Percentiles rank a stretch among this genome's conserved stretches.
phyloP scores from a whole-genome alignment of 2,329 filamentous ascomycete species.

The Trichophyton benhamiae region DNA sequence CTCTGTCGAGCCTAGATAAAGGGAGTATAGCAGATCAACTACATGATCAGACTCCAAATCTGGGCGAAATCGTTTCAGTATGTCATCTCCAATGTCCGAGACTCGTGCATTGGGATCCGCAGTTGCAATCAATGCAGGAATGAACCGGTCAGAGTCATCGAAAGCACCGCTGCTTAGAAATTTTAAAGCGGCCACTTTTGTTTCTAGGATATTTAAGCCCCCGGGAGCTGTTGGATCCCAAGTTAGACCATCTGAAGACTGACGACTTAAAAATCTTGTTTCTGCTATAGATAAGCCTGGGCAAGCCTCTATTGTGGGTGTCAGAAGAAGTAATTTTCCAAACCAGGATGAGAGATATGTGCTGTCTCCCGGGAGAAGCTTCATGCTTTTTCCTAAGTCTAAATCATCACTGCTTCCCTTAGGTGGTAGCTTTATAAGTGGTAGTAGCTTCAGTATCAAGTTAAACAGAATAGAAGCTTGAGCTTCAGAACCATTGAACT shows the following conservation, averaged over 20 bases:
- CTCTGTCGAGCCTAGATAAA: slow-evolving; percentile 54
- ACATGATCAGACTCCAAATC: slow-evolving; percentile 56
- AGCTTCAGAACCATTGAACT: slow-evolving; percentile 26
- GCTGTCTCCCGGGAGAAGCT: slow-evolving; percentile 59
- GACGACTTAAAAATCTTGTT: slow-evolving; percentile 56
- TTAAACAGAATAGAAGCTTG: slow-evolving; percentile 63
- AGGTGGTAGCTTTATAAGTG: slow-evolving; percentile 53
- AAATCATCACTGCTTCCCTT: slow-evolving; percentile 69
- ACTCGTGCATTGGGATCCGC: slow-evolving; percentile 66
- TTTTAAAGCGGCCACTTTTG: slow-evolving; percentile 55
- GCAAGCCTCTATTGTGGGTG: slow-evolving; percentile 38
- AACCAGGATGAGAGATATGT: slow-evolving; percentile 63
- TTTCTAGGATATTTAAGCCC: slow-evolving; percentile 55
- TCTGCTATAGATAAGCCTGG: slow-evolving; percentile 55
- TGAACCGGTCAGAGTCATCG: slow-evolving; percentile 65
- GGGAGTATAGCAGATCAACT: slow-evolving; percentile 54
- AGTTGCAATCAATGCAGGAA: slow-evolving; percentile 72
- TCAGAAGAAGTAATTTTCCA: slow-evolving; percentile 61
- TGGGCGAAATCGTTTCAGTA: slow-evolving; percentile 63
- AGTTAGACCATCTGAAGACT: slow-evolving; percentile 34
- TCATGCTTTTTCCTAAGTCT: slow-evolving; percentile 52
- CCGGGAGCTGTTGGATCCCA: slow-evolving; percentile 51
- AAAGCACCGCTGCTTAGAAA: slow-evolving; percentile 81
- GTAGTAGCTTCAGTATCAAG: slow-evolving; percentile 63
- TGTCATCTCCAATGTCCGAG: slow-evolving; percentile 73